phyloP scores from a whole-genome alignment of 345 rosid species.

The Cardamine resedifolia region DNA sequence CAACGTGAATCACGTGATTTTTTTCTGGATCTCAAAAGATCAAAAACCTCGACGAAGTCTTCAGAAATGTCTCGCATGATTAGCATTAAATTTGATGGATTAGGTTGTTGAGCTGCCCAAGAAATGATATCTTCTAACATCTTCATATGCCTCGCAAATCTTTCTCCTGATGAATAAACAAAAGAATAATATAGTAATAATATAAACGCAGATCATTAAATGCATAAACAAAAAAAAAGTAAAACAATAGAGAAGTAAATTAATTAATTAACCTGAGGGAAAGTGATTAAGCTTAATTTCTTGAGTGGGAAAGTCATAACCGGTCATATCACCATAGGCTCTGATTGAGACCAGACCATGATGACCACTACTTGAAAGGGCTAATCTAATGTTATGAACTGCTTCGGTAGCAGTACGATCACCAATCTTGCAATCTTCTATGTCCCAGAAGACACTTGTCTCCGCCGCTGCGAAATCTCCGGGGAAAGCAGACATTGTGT shows the following conservation, averaged over 20 bases:
- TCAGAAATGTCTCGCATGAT: neutral
- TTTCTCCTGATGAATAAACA: neutral
- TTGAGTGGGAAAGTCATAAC: neutral
- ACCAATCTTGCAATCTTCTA: neutral
- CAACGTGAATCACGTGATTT: neutral
- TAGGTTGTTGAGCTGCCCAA: neutral
- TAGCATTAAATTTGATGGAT: neutral
- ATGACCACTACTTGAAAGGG: neutral
- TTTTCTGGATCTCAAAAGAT: neutral
- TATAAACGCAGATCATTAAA: no score
- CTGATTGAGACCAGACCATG: neutral
- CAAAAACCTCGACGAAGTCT: neutral
- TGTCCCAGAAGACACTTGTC: neutral
- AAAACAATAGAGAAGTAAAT: no score
- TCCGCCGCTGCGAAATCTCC: neutral
- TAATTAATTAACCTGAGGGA: neutral
- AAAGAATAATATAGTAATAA: neutral
- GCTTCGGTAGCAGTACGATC: neutral
- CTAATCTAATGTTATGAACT: neutral
- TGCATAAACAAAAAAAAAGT: no score
- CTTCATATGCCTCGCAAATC: neutral
- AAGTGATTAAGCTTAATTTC: neutral
- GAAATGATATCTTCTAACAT: neutral
- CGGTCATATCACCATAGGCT: neutral
- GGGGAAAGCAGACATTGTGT: neutral